Conservation (phyloP, 2,329 filamentous ascomycete species). For the Helicocarpus griseus region DNA sequence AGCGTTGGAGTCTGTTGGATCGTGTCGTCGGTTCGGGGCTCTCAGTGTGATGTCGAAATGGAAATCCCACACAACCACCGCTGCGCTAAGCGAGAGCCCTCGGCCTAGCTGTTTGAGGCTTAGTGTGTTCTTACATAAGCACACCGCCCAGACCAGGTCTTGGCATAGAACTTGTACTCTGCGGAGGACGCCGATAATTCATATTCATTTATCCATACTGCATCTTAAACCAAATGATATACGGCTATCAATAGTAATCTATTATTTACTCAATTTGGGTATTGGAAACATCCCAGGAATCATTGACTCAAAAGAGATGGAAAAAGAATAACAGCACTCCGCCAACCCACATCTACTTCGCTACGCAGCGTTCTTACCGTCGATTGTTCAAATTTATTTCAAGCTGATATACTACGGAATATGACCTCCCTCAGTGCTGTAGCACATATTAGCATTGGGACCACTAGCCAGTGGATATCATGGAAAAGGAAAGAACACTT, state of each 20-base stretch:
- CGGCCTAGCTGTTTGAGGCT: constrained; percentile 7
- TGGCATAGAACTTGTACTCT: not conserved
- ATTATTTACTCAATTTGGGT: too few relatives aligned
- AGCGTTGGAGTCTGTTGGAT: constrained; percentile 24
- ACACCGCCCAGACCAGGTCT: not conserved
- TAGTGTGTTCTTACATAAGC: constrained; percentile 9
- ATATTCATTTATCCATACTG: constrained; percentile 5
- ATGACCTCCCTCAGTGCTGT: constrained; percentile 9
- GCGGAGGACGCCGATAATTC: too few relatives aligned
- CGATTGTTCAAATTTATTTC: too few relatives aligned
- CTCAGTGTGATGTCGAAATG: constrained; percentile 27
- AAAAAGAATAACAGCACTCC: too few relatives aligned
- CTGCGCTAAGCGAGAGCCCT: constrained; percentile 36
- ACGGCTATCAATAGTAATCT: too few relatives aligned
- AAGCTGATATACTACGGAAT: too few relatives aligned
- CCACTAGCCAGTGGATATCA: too few relatives aligned
- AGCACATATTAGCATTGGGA: not conserved
- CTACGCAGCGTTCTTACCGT: too few relatives aligned
- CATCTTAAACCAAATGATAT: not conserved
- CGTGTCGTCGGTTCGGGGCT: too few relatives aligned
- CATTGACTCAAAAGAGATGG: too few relatives aligned
- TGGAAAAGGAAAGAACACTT: constrained; percentile 4
- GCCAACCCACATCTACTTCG: too few relatives aligned
- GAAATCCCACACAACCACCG: constrained; percentile 38
- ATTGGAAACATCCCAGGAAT: too few relatives aligned